These are phyloP conservation scores for Zygosaccharomyces bailii DNA, from an alignment of 805 yeast genomes.

Conservation along the genomic window DNA sequence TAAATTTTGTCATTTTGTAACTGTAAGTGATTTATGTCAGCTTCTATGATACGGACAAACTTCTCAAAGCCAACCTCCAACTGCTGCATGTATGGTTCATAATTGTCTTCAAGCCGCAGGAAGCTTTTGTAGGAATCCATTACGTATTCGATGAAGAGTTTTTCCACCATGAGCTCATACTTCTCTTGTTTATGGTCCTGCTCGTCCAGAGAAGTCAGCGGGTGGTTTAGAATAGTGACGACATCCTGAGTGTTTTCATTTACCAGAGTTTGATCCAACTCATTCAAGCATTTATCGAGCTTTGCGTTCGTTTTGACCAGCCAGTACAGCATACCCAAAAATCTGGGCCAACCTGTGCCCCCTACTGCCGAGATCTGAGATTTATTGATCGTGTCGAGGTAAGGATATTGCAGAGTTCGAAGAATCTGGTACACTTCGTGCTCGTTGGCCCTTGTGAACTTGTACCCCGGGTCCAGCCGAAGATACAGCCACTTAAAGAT, in stretches of 20 bases:
- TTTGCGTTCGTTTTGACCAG: slow-evolving; percentile 53
- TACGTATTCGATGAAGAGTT: slow-evolving; percentile 56
- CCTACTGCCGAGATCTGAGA: slow-evolving; percentile 90
- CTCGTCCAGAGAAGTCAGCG: slow-evolving; percentile 28
- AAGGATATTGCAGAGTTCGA: slow-evolving; percentile 70
- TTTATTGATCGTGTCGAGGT: slow-evolving; percentile 72
- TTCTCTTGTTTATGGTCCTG: slow-evolving; percentile 34
- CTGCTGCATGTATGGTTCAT: slow-evolving; percentile 49
- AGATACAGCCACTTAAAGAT: slow-evolving; percentile 79
- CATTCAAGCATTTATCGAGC: slow-evolving; percentile 35
- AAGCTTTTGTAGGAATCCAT: slow-evolving; percentile 65
- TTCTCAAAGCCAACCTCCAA: slow-evolving; percentile 54
- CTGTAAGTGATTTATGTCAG: slow-evolving; percentile 43
- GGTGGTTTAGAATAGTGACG: slow-evolving; percentile 26
- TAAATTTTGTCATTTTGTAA: slow-evolving; percentile 41
- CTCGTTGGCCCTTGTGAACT: slow-evolving; percentile 65
- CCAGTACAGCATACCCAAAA: slow-evolving; percentile 83
- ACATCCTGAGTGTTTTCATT: slow-evolving; percentile 32
- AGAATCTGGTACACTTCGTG: slow-evolving; percentile 68
- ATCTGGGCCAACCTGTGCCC: slow-evolving; percentile 81
- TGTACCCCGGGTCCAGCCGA: slow-evolving; percentile 74
- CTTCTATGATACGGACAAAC: slow-evolving; percentile 47
- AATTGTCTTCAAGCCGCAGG: slow-evolving; percentile 62
- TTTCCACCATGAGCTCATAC: slow-evolving; percentile 39
- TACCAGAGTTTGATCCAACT: slow-evolving; percentile 23